Evolutionary conservation across 2,329 filamentous ascomycete species (phyloP).

Genomic region (Fusarium neocosmosporiellum): DNA sequence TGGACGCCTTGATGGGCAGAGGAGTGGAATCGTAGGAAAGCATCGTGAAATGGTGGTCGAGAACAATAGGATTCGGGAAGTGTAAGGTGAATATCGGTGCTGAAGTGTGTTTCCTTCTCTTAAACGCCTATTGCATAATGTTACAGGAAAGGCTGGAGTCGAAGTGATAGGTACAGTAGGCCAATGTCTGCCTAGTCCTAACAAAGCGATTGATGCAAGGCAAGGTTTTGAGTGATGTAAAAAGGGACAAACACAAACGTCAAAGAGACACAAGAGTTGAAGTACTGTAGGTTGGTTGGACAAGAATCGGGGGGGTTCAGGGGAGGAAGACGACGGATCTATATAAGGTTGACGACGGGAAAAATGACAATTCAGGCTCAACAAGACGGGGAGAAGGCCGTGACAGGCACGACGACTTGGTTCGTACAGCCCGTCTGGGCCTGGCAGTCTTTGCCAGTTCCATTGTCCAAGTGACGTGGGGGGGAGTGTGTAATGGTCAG

Average conservation of each 20-base stretch:
- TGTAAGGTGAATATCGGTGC: conserved; percentile 2
- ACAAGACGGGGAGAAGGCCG: conserved; percentile 44
- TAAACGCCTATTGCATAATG: conserved; percentile 25
- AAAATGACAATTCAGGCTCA: conserved; percentile 42
- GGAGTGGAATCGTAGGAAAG: conserved; percentile 62
- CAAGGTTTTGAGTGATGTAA: conserved; percentile 4
- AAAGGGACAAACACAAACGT: conserved; percentile 18
- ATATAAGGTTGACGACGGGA: conserved; percentile 43
- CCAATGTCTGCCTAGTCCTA: conserved; percentile 26
- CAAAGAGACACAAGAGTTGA: conserved; percentile 15
- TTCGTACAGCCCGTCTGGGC: conserved; percentile 26
- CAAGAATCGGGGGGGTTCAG: conserved; percentile 17
- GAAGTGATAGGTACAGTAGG: conserved; percentile 22
- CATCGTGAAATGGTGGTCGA: conserved; percentile 50
- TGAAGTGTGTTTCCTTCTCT: conserved; percentile 15
- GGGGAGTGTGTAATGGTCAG: conserved; percentile 35
- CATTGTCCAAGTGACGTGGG: conserved; percentile 32
- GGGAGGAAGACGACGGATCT: conserved; percentile 33
- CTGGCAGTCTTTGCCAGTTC: conserved; percentile 25
- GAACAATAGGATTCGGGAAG: conserved; percentile 1
- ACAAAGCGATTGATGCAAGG: conserved; percentile 6
- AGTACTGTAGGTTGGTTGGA: conserved; percentile 6
- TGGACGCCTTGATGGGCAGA: conserved; percentile 56
- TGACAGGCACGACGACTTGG: conserved; percentile 24
- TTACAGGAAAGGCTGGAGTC: conserved; percentile 14